A percentile compares a stretch with the other conserved stretches of the same genome.
Evolutionary conservation across 805 yeast species (phyloP).

Genomic region (Cyberlindnera euphorbiiphila): DNA sequence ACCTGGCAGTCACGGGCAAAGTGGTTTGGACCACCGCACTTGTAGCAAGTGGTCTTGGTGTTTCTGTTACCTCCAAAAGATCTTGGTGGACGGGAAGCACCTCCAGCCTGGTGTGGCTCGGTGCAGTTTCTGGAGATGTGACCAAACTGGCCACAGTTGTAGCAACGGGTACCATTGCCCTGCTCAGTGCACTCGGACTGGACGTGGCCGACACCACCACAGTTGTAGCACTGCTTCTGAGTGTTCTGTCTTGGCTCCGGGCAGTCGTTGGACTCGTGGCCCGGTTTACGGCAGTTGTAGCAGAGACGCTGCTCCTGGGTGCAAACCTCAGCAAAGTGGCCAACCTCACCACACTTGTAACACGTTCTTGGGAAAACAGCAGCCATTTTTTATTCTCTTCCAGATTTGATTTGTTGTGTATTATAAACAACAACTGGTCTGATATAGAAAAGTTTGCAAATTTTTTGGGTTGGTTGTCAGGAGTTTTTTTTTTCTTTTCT

Average conservation of each 20-base stretch:
- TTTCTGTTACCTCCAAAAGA: slow-evolving; percentile 18
- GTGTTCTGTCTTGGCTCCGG: slow-evolving; percentile 82
- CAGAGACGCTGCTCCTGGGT: slow-evolving; percentile 80
- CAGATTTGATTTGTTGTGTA: neutral
- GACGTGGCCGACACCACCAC: slow-evolving; percentile 88
- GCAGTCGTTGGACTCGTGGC: slow-evolving; percentile 87
- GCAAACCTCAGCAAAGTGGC: slow-evolving; percentile 88
- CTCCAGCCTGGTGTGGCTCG: slow-evolving; percentile 37
- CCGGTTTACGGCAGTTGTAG: slow-evolving; percentile 88
- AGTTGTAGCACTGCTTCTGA: slow-evolving; percentile 87
- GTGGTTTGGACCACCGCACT: slow-evolving; percentile 92
- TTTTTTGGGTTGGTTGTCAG: slow-evolving; percentile 7
- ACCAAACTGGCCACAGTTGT: slow-evolving; percentile 73
- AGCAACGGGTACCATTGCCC: slow-evolving; percentile 62
- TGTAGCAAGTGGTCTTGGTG: slow-evolving; percentile 61
- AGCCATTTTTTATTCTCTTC: slow-evolving; percentile 23
- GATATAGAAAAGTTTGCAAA: slow-evolving; percentile 11
- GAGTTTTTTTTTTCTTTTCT: slow-evolving; percentile 5
- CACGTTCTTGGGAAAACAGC: slow-evolving; percentile 65
- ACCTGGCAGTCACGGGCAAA: slow-evolving; percentile 86
- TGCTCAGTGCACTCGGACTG: slow-evolving; percentile 74
- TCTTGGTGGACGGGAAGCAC: slow-evolving; percentile 20
- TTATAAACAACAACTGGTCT: too few relatives aligned
- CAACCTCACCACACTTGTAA: slow-evolving; percentile 89
- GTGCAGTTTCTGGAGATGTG: slow-evolving; percentile 80